Evolutionary conservation across 2,329 filamentous ascomycete genomes (phyloP).

Genomic region (Scedosporium dehoogii): DNA sequence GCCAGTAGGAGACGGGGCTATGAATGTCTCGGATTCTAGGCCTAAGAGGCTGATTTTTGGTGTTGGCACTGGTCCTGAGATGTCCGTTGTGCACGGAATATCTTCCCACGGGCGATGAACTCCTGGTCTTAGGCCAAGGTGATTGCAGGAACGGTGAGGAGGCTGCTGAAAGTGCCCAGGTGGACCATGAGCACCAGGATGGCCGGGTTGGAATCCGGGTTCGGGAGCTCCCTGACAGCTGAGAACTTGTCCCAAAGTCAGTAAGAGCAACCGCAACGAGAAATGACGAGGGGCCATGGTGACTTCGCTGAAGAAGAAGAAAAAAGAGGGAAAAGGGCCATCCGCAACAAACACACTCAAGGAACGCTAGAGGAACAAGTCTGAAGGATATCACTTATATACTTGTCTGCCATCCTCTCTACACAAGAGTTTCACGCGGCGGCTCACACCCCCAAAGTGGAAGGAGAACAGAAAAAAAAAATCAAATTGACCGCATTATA

Average conservation of each 20-base stretch:
- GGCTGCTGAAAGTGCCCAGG: neutral
- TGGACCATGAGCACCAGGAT: neutral
- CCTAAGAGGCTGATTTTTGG: neutral
- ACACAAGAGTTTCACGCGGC: neutral
- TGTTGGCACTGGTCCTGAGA: neutral
- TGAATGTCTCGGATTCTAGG: neutral
- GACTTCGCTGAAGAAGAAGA: neutral
- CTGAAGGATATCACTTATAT: neutral
- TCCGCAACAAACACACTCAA: neutral
- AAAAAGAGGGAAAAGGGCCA: neutral
- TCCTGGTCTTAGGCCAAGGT: neutral
- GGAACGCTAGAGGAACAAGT: neutral
- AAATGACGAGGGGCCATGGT: neutral
- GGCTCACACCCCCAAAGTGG: neutral
- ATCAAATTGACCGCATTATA: neutral
- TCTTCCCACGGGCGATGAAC: neutral
- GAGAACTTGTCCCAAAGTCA: constrained; percentile 1
- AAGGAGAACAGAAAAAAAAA: neutral
- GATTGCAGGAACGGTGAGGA: neutral
- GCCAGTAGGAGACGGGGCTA: neutral
- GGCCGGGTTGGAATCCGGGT: neutral
- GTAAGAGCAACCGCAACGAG: neutral
- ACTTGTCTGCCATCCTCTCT: neutral
- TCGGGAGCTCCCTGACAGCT: neutral
- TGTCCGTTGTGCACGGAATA: neutral